These are phyloP conservation scores for Xylariaceae sp. DNA, from an alignment of 2,329 filamentous ascomycete genomes.

Conservation along the genomic window DNA sequence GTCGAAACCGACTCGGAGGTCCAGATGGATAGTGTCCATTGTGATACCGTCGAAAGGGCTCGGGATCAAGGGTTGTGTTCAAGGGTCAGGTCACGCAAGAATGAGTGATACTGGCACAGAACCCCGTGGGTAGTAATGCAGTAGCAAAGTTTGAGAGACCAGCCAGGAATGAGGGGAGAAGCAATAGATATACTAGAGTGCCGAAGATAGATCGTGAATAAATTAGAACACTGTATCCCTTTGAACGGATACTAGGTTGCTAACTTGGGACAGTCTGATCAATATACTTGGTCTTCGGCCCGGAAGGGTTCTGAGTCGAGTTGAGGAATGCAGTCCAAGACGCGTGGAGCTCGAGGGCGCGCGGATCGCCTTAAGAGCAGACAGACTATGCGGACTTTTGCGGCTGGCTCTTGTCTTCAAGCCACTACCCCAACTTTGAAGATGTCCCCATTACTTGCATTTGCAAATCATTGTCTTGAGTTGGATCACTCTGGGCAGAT, in stretches of 20 bases:
- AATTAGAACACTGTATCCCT: conserved; percentile 35
- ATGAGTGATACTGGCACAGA: conserved; percentile 22
- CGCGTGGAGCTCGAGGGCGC: conserved; percentile 27
- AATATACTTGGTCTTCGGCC: conserved; percentile 40
- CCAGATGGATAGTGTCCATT: conserved; percentile 46
- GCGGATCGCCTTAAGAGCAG: conserved; percentile 7
- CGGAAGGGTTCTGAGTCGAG: conserved; percentile 35
- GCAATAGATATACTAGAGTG: conserved; percentile 38
- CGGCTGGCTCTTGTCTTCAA: conserved; percentile 37
- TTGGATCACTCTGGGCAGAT: conserved; percentile 22
- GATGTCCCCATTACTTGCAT: conserved; percentile 33
- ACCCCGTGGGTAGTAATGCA: background rate
- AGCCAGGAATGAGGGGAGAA: conserved; percentile 39
- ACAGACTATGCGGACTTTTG: conserved; percentile 11
- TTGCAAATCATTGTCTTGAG: conserved; percentile 29
- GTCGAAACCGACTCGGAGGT: conserved; percentile 36
- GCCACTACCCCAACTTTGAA: conserved; percentile 37
- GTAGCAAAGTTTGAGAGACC: background rate
- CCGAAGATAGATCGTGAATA: conserved; percentile 30
- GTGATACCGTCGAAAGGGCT: conserved; percentile 27
- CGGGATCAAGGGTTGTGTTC: conserved; percentile 22
- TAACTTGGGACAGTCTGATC: conserved; percentile 36
- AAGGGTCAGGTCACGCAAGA: conserved; percentile 24
- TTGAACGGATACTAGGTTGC: conserved; percentile 25
- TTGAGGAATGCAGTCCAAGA: conserved; percentile 38